Evolutionary conservation across 192 early-diverging fungal species (phyloP).

Genomic region (Lobulomyces angularis): DNA sequence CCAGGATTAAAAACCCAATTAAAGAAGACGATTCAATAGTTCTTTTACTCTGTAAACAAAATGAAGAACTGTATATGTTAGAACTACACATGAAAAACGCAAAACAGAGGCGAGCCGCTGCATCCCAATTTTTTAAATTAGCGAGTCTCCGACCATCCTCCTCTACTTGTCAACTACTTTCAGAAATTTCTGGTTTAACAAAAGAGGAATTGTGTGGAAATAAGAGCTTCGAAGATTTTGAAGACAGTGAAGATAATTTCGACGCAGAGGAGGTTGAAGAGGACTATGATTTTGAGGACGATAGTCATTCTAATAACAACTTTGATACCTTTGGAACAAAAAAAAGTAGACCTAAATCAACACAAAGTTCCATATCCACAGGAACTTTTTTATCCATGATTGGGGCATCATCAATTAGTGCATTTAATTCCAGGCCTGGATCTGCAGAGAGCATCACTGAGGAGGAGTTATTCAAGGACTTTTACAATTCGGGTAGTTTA

Average conservation of each 20-base stretch:
- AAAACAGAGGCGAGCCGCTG: conserved; percentile 10
- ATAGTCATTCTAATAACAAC: too few species aligned
- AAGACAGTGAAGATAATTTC: conserved; percentile 6
- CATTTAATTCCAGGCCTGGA: too few species aligned
- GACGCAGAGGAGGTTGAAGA: conserved; percentile 3
- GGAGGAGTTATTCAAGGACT: too few species aligned
- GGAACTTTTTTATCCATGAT: conserved; percentile 13
- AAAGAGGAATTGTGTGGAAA: conserved; percentile 3
- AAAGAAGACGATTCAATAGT: conserved; percentile 34
- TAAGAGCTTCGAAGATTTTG: neutral
- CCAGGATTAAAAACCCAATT: conserved; percentile 16
- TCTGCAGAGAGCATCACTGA: too few species aligned
- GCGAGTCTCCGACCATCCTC: conserved; percentile 2
- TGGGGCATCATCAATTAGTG: conserved; percentile 3
- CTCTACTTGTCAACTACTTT: conserved; percentile 2
- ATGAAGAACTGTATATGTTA: conserved; percentile 41
- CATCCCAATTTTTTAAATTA: conserved; percentile 10
- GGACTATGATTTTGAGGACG: conserved; percentile 1
- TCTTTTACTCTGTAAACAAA: conserved; percentile 40
- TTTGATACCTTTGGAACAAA: too few species aligned
- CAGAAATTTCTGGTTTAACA: conserved; percentile 7
- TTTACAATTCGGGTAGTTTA: too few species aligned
- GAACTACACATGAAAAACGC: conserved; percentile 35
- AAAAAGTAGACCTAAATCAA: conserved; percentile 6
- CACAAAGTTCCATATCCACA: conserved; percentile 14